Evolutionary conservation across 2,329 filamentous ascomycete genomes (phyloP), one percentile per base, ranked within the genome.

Genomic region (Colletotrichum tropicicola): DNA sequence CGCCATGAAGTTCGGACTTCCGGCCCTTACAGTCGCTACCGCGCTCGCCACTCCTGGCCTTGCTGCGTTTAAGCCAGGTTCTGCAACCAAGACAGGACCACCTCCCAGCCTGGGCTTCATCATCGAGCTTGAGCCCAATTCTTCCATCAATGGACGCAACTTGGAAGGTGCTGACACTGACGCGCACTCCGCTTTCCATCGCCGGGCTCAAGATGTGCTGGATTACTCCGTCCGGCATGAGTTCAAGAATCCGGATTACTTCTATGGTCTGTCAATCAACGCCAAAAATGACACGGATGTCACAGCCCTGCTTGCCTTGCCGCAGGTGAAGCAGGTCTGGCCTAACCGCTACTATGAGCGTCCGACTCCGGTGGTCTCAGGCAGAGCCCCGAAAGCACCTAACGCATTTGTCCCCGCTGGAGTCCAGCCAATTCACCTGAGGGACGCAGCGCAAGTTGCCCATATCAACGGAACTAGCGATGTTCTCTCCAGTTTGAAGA

Each of bases 241-340:
- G 57, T 68, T 65, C 56, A 68, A 68, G 35, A 57, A 68, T 27
- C 21, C 60, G 15, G 54, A 68, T 6, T 59, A 54, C 49, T 68
- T 68, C 27, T 68, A 68, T 44, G 67, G 67, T 15, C 39, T 68
- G 13, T 67, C 67, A 4, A 58, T 68, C 47, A 51, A 68, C 21
- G 65, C 55, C n/a, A 54, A 64, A 19, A 45, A 62, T 2, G 44
- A 52, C 28, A 56, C 45, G 5, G 61, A 67, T 13, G 32, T 63
- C 47, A 39, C 47, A 10, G 28, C 53, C 15, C 25, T 66, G 27
- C 43, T 65, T 5, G 32, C 52, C 12, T 19, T 67, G n/a, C 65
- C 67, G 12, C 64, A 65, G 23, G 67, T 68, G 41, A 67, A 67
- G 41, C 58, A 59, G 3, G 58, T 68, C 27, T 68, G 67, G 67